Evolutionary conservation across 148 eudicot species (phyloP), one percentile per base, ranked within the genome.

Genomic region (Dysphania ambrosioides): DNA sequence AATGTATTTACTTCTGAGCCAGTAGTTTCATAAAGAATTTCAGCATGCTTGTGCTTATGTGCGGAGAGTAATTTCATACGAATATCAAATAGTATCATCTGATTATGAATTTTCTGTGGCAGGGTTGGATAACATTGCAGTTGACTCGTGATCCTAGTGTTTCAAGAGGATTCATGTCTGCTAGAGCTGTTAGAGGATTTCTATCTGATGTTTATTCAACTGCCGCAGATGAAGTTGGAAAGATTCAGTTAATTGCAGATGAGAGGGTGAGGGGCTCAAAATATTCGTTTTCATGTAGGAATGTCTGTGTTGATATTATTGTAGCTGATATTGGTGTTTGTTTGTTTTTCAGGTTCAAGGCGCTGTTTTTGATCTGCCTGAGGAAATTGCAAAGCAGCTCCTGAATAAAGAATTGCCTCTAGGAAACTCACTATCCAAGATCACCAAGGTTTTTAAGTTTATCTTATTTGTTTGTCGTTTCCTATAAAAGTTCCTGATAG

Each of bases 351-450:
- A 95, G 98, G 81, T 88, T 75, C 92, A 86, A 81, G 98, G 97
- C 35, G 98, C 98, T 72, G 97, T 95, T 67, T 95, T 95, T 79
- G 98, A 95, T 86, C 97, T 95, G 77, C 98, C 97, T 0, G 98
- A 92, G 86, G 98, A 95, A 71, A 82, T 92, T 56, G 96, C 97
- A 24, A 92, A 88, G 79, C 88, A 92, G 81, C 84, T 95, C 10
- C 74, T 95, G 68, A 84, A 68, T 16, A 86, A 79, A 86, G 86
- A 92, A 82, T 51, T 90, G 67, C 98, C 96, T 68, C 88, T 96
- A 66, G 98, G 98, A 65, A 90, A 89, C 82, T 85, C 92, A 31
- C 85, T 95, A 72, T 40, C 96, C 71, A 92, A 84, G 82, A 85
- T 95, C 78, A 78, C 88, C 29, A 95, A 92, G 96, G 98, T 92